Conservation (phyloP, 257 asterid species). For the Scutellaria minor region DNA sequence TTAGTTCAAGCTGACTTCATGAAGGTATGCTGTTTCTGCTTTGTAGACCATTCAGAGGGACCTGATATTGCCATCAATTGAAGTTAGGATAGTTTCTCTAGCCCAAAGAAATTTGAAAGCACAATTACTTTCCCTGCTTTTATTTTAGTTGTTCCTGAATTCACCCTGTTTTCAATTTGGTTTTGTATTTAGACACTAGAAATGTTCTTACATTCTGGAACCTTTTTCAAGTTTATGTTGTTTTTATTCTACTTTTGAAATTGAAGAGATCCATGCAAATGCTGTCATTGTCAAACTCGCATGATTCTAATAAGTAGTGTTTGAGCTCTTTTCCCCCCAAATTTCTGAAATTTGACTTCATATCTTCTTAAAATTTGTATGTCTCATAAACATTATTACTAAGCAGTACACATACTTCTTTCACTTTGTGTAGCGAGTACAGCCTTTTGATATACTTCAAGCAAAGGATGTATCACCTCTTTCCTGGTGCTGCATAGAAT, state of each 20-base stretch:
- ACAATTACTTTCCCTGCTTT: not conserved
- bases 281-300: not conserved
- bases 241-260: slow-evolving; percentile 4
- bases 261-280: not conserved
- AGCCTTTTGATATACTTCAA: no score
- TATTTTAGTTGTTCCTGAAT: slow-evolving; percentile 14
- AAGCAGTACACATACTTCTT: no score
- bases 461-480: no score
- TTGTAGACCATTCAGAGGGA: slow-evolving; percentile 1
- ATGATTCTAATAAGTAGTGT: not conserved
- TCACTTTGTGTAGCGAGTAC: no score
- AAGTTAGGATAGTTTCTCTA: not conserved
- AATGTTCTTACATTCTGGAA: not conserved
- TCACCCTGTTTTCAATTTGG: not conserved
- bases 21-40: slow-evolving; percentile 53
- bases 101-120: not conserved
- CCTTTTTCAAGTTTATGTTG: not conserved
- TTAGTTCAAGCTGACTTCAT: slow-evolving; percentile 76
- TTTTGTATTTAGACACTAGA: not conserved
- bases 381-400: no score
- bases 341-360: not conserved
- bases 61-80: not conserved
- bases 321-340: not conserved
- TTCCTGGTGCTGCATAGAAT: no score
- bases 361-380: no score